Evolutionary conservation across 2,329 filamentous ascomycete species (phyloP).

Genomic region (Juglanconis sp.): DNA sequence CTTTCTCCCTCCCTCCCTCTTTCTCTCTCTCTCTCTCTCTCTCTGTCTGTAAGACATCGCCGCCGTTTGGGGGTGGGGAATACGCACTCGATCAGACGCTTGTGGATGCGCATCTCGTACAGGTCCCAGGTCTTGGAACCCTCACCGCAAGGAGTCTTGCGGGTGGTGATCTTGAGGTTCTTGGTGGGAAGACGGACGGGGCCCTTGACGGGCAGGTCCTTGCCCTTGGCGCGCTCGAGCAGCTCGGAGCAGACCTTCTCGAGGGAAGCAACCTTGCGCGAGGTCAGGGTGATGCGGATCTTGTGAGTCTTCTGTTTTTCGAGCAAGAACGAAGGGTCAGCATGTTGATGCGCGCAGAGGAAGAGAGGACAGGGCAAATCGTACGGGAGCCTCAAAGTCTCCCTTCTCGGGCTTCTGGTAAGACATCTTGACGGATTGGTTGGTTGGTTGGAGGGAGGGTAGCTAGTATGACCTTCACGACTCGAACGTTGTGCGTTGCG

Average conservation of each 20-base stretch:
- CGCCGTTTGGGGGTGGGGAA: neutral
- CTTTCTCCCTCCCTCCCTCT: neutral
- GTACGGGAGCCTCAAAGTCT: slow-evolving; percentile 80
- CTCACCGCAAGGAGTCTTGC: slow-evolving; percentile 99
- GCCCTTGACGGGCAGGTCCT: slow-evolving; percentile 98
- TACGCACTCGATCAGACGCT: slow-evolving; percentile 88
- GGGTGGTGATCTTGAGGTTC: slow-evolving; percentile 93
- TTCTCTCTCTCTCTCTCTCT: neutral
- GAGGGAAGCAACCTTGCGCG: slow-evolving; percentile 88
- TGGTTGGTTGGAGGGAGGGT: slow-evolving; percentile 30
- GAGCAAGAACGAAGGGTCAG: neutral
- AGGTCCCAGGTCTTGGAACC: slow-evolving; percentile 99
- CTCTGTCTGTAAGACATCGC: no score
- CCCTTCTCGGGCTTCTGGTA: slow-evolving; percentile 96
- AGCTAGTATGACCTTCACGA: slow-evolving; percentile 60
- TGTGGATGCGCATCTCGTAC: slow-evolving; percentile 99
- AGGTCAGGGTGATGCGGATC: slow-evolving; percentile 97
- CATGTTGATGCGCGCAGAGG: slow-evolving; percentile 16
- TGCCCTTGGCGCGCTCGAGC: slow-evolving; percentile 96
- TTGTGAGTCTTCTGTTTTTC: slow-evolving; percentile 79
- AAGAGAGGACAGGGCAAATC: slow-evolving; percentile 30
- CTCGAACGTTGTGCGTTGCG: slow-evolving; percentile 70
- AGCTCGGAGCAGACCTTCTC: slow-evolving; percentile 99
- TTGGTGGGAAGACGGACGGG: slow-evolving; percentile 97
- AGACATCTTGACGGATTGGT: slow-evolving; percentile 65